Percentiles rank a stretch among this genome's conserved stretches.
phyloP scores from a whole-genome alignment of 805 yeast genomes.

The Cyberlindnera amylophila region DNA sequence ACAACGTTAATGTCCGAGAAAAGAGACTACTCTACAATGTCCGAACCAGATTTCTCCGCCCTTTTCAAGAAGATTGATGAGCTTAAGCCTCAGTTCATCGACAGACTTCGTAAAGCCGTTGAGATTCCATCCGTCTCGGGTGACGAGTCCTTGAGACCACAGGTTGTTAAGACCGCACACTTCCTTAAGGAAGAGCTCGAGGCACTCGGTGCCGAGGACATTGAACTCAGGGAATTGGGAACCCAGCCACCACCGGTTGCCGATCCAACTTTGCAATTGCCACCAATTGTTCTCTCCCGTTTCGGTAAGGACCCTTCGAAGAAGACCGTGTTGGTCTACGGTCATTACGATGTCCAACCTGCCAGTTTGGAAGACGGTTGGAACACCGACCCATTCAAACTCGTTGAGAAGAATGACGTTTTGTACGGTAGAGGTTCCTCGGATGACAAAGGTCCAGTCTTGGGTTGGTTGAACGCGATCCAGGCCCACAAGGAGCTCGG shows the following conservation, averaged over 20 bases:
- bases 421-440: constrained; percentile 92
- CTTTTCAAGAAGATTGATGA: constrained; percentile 47
- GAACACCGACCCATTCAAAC: constrained; percentile 84
- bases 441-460: constrained; percentile 97
- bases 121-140: constrained; percentile 93
- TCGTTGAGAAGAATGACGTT: constrained; percentile 64
- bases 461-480: constrained; percentile 92
- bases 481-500: constrained; percentile 87
- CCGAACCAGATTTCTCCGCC: constrained; percentile 18
- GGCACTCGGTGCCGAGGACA: constrained; percentile 73
- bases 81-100: constrained; percentile 69
- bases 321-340: constrained; percentile 88
- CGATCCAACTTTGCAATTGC: constrained; percentile 64
- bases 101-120: constrained; percentile 76
- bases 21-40: constrained; percentile 15
- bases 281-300: constrained; percentile 92
- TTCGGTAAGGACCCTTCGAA: constrained; percentile 77
- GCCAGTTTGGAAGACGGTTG: constrained; percentile 92
- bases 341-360: constrained; percentile 99
- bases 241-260: constrained; percentile 88
- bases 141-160: constrained; percentile 83
- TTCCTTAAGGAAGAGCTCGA: constrained; percentile 70
- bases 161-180: constrained; percentile 86
- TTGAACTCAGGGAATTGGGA: constrained; percentile 80
- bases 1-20: constrained; percentile 7